Evolutionary conservation across 176 grass and related monocot species (phyloP), one percentile per base, ranked within the genome.

Genomic region (Lolium multiflorum): DNA sequence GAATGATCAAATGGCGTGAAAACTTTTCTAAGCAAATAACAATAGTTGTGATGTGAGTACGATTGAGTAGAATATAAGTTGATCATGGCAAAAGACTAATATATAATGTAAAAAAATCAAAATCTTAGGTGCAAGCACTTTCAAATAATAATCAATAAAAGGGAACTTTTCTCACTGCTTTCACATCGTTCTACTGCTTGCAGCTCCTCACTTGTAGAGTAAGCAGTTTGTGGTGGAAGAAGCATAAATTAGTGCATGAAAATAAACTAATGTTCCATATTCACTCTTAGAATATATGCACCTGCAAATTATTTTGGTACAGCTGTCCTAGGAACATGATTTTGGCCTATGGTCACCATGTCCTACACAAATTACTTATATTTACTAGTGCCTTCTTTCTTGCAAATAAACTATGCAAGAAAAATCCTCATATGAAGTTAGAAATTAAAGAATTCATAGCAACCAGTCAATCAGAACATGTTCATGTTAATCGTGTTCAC

Each of bases 1-100:
- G 87, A 50, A 98, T 88, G 73, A 90, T 87, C 73, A 98, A 86
- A 94, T 98, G 96, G 80, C 96, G 90, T 41, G 96, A 98, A 84
- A 98, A 96, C 86, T 98, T 98, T 56, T 81, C 96, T 98, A 92
- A 85, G 65, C 44, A 91, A 61, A 87, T 12, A 43, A 67, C 12
- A 77, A 80, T 61, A 89, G 69, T 64, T 84, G 17, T 51, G 46
- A 83, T 83, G 41, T 76, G 43, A 86, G 65, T 54, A 80, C 0
- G 61, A 39, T 52, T 83, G 72, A 47, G 31, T 22, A 82, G 64
- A 25, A 86, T 62, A 82, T 4, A 85, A 81, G 26, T 24, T 89
- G 17, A 44, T 37, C 63, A 35, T 43, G 9, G 49, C 11, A n/a
- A 78, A 13, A 52, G 31, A 78, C 7, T 77, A 20, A 14, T 10